Evolutionary conservation across 495 filamentous ascomycete genomes (phyloP), one percentile per base, ranked within the genome.

Genomic region (Parathielavia hyrcaniae): DNA sequence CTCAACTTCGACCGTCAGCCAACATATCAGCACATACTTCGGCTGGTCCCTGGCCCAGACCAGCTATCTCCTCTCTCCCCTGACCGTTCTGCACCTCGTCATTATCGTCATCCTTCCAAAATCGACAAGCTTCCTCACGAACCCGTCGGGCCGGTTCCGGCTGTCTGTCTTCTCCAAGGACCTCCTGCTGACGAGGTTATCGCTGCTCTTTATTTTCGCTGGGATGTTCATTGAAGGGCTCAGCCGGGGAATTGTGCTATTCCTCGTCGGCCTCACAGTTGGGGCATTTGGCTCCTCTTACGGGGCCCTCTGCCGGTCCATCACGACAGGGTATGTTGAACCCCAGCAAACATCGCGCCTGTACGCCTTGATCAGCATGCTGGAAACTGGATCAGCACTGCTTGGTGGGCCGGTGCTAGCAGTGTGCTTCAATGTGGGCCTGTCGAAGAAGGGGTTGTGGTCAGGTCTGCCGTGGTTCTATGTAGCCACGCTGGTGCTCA

Each of bases 1-100:
- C n/a, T 77, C 77, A 26, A 69, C 76, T 4, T 73, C 73, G 60
- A 65, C 61, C 53, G 65, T 85, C 16, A 62, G 77, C 6, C 81
- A 84, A 60, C 83, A 84, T 61, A 75, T 81, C 20, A 83, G 80
- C 52, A 79, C 73, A 4, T 73, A 81, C 38, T 86, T 83, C 60
- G 68, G 71, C 12, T 79, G 79, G 75, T 78, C 73, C 5, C 60
- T 86, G 8, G 78, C 81, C 0, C 65, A 79, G 50, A 75, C 83
- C 10, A 83, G 78, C 36, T 73, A 83, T 48, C 73, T 83, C 26
- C 67, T 83, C 7, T 74, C 77, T 0, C 62, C 62, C 35, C 75
- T 78, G 55, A 74, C 75, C 3, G 67, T 74, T 1, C 66, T 84
- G 14, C 77, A 77, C 17, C 73, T 84, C 23, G 63, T 79, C 9